A percentile compares a stretch with the other conserved stretches of the same genome.
phyloP scores from a whole-genome alignment of 768 basidiomycete species.

The Rhodotorula babjevae region DNA sequence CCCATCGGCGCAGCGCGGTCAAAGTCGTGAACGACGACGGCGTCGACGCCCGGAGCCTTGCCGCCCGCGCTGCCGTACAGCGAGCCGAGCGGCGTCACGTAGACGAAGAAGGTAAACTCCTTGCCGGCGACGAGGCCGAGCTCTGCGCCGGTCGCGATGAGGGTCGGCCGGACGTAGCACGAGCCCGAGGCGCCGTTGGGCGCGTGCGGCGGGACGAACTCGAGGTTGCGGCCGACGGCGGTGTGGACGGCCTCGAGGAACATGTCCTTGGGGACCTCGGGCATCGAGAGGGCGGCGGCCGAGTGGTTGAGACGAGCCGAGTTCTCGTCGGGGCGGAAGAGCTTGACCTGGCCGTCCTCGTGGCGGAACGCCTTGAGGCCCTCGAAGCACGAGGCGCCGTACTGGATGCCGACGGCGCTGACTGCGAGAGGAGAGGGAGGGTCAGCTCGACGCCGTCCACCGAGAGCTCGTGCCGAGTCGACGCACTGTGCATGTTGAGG shows the following conservation, averaged over 20 bases:
- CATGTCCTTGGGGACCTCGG: slow-evolving; percentile 35
- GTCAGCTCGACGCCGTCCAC: slow-evolving; percentile 6
- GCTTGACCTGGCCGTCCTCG: slow-evolving; percentile 39
- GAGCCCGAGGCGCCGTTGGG: slow-evolving; percentile 36
- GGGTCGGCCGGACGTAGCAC: slow-evolving; percentile 31
- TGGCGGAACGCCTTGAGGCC: slow-evolving; percentile 38
- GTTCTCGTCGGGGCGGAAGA: slow-evolving; percentile 44
- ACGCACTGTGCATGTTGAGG: slow-evolving; percentile 32
- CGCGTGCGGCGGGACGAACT: slow-evolving; percentile 39
- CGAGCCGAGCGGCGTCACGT: slow-evolving; percentile 40
- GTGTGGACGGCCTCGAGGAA: slow-evolving; percentile 39
- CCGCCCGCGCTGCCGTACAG: slow-evolving; percentile 40
- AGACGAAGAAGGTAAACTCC: slow-evolving; percentile 41
- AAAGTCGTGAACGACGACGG: slow-evolving; percentile 38
- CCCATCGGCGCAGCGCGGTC: slow-evolving; percentile 42
- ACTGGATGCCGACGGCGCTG: slow-evolving; percentile 36
- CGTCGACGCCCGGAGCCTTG: slow-evolving; percentile 40
- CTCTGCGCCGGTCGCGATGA: slow-evolving; percentile 33
- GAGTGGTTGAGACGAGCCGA: slow-evolving; percentile 24
- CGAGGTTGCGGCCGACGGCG: slow-evolving; percentile 40
- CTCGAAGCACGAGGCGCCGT: slow-evolving; percentile 26
- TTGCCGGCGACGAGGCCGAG: slow-evolving; percentile 33
- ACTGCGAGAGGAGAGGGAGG: not conserved
- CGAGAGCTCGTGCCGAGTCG: no score
- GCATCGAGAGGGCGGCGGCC: slow-evolving; percentile 39